These are phyloP conservation scores for Bacidia rubella DNA, from an alignment of 495 filamentous ascomycete species.

Conservation along the genomic window DNA sequence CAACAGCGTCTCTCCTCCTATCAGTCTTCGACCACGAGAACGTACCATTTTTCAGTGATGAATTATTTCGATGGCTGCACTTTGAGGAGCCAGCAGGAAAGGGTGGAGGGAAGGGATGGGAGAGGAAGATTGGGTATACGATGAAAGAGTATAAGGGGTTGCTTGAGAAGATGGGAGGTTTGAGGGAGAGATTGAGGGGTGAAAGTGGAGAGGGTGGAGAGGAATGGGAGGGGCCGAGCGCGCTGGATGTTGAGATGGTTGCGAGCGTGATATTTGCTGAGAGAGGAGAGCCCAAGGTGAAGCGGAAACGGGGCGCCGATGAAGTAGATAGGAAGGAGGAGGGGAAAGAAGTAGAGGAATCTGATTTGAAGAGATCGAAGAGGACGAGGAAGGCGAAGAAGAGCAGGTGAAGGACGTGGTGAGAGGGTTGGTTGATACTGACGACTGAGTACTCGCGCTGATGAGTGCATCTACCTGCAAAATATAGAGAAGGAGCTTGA, in stretches of 20 bases:
- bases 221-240: too few relatives aligned
- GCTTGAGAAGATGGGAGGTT: slow-evolving; percentile 19
- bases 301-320: slow-evolving; percentile 76
- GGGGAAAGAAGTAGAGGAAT: slow-evolving; percentile 19
- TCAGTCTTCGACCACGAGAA: slow-evolving; percentile 22
- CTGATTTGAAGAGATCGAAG: slow-evolving; percentile 9
- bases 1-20: slow-evolving; percentile 37
- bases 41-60: slow-evolving; percentile 41
- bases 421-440: too few relatives aligned
- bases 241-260: slow-evolving; percentile 44
- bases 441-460: too few relatives aligned
- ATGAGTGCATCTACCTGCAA: too few relatives aligned
- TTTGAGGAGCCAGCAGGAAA: too few relatives aligned
- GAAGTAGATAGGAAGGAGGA: slow-evolving; percentile 39
- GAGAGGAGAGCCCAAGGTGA: too few relatives aligned
- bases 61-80: slow-evolving; percentile 33
- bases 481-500: too few relatives aligned
- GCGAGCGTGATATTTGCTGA: slow-evolving; percentile 32
- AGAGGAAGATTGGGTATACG: slow-evolving; percentile 33
- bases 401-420: too few relatives aligned
- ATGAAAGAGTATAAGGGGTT: slow-evolving; percentile 31
- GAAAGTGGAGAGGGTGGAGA: slow-evolving; percentile 7
- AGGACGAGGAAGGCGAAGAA: slow-evolving; percentile 2
- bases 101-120: slow-evolving; percentile 26
- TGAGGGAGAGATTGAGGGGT: slow-evolving; percentile 21